Percentiles rank a stretch among this genome's conserved stretches.
phyloP scores from a whole-genome alignment of 441 rosid species.

The Heliophila coronopifolia region DNA sequence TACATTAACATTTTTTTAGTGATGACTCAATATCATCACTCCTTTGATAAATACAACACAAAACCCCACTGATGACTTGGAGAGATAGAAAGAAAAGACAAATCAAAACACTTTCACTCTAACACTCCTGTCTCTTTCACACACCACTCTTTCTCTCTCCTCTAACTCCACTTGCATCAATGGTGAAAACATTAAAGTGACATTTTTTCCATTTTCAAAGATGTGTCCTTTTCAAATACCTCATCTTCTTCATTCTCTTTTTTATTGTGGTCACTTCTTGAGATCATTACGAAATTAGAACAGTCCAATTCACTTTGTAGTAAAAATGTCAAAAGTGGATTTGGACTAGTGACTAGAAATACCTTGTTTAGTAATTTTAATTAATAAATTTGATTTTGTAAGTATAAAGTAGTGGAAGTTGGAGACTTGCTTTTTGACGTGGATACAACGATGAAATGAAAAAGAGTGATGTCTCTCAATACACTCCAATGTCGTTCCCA shows the following conservation, averaged over 20 bases:
- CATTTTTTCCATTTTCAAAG: slow-evolving; percentile 20
- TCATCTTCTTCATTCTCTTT: slow-evolving; percentile 15
- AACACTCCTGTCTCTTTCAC: slow-evolving; percentile 22
- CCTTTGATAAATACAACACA: slow-evolving; percentile 11
- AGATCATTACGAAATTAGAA: slow-evolving; percentile 25
- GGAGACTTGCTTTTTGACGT: slow-evolving; percentile 27
- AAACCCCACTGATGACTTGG: slow-evolving; percentile 30
- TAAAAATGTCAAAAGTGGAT: slow-evolving; percentile 12
- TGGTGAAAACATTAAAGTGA: slow-evolving; percentile 21
- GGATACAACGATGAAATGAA: slow-evolving; percentile 24
- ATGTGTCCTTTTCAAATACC: slow-evolving; percentile 16
- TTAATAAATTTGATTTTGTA: no score
- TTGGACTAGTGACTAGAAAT: slow-evolving; percentile 13
- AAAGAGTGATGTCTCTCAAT: slow-evolving; percentile 17
- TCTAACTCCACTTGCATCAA: slow-evolving; percentile 20
- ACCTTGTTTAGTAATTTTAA: slow-evolving; percentile 15
- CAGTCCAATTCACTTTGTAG: slow-evolving; percentile 13
- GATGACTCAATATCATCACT: slow-evolving; percentile 23
- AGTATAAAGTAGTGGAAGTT: slow-evolving; percentile 8
- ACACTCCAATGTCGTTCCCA: slow-evolving; percentile 22
- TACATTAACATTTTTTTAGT: no score
- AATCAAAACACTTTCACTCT: slow-evolving; percentile 19
- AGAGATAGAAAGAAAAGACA: slow-evolving; percentile 19
- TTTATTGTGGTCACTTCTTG: slow-evolving; percentile 12
- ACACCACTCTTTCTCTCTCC: slow-evolving; percentile 11